Conservation (phyloP, 331 rosid genomes). For the Prunus yedoensis region DNA sequence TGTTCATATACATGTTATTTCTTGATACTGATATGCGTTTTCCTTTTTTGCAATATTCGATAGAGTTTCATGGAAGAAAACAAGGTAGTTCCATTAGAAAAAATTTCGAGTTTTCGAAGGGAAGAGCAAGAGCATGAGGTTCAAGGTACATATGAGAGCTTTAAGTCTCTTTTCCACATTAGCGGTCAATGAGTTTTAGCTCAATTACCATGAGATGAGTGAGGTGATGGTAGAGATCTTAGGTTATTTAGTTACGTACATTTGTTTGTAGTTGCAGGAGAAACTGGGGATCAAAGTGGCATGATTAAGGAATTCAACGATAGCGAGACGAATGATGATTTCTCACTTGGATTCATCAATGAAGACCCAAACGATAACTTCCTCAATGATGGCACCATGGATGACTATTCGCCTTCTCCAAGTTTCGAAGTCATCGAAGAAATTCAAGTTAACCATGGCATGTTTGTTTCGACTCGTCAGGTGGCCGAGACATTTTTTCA, state of each 20-base stretch:
- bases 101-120: conserved; percentile 52
- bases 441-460: conserved; percentile 73
- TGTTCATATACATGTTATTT: background rate
- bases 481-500: conserved; percentile 87
- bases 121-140: conserved; percentile 38
- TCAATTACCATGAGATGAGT: too few relatives aligned
- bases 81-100: conserved; percentile 67
- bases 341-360: conserved; percentile 68
- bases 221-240: too few relatives aligned
- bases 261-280: conserved; percentile 31
- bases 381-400: conserved; percentile 48
- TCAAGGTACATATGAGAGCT: conserved; percentile 46
- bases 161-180: background rate
- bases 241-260: too few relatives aligned
- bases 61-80: conserved; percentile 75
- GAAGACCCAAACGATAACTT: conserved; percentile 47
- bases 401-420: conserved; percentile 57
- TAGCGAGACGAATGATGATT: conserved; percentile 44
- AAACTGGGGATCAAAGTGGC: conserved; percentile 33
- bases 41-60: background rate
- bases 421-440: conserved; percentile 85
- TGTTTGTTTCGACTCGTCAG: conserved; percentile 74
- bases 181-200: too few relatives aligned
- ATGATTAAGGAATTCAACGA: conserved; percentile 41
- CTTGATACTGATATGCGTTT: conserved; percentile 4